Percentiles rank a stretch among this genome's conserved stretches.
phyloP scores from a whole-genome alignment of 805 yeast genomes.

The Barnettozyma sp. region DNA sequence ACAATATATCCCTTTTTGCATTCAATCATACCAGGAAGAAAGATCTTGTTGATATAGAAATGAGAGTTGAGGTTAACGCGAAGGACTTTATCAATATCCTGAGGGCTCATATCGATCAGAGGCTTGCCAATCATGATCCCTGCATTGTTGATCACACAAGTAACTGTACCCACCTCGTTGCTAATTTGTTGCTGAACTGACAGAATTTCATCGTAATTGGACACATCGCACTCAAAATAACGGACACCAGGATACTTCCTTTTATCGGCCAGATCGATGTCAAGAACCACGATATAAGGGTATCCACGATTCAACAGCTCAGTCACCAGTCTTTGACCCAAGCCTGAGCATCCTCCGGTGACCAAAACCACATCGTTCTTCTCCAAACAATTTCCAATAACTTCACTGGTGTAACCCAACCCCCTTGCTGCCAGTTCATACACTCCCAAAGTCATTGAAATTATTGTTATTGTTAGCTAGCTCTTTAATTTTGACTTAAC shows the following conservation, averaged over 20 bases:
- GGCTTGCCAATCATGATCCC: constrained; percentile 60
- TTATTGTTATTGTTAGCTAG: too few relatives aligned
- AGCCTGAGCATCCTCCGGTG: constrained; percentile 81
- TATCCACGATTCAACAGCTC: constrained; percentile 38
- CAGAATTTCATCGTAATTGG: constrained; percentile 40
- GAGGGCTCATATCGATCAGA: constrained; percentile 44
- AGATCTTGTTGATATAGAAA: constrained; percentile 60
- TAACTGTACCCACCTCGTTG: constrained; percentile 48
- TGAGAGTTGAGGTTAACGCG: constrained; percentile 65
- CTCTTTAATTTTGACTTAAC: too few relatives aligned
- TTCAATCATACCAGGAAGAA: constrained; percentile 66
- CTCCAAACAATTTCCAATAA: constrained; percentile 48
- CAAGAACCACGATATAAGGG: constrained; percentile 56
- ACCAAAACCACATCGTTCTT: constrained; percentile 59
- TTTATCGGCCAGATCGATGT: constrained; percentile 33
- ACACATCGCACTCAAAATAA: constrained; percentile 67
- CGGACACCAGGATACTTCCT: constrained; percentile 29
- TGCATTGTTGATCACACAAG: constrained; percentile 79
- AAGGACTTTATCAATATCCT: constrained; percentile 56
- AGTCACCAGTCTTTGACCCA: constrained; percentile 60
- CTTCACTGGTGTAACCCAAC: constrained; percentile 17
- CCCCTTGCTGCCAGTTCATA: constrained; percentile 5
- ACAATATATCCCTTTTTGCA: constrained; percentile 65
- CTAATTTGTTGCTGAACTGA: constrained; percentile 34
- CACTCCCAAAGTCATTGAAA: constrained; percentile 2